phyloP scores from a whole-genome alignment of 1,284 basidiomycete genomes.

The Takashimella tepidaria region DNA sequence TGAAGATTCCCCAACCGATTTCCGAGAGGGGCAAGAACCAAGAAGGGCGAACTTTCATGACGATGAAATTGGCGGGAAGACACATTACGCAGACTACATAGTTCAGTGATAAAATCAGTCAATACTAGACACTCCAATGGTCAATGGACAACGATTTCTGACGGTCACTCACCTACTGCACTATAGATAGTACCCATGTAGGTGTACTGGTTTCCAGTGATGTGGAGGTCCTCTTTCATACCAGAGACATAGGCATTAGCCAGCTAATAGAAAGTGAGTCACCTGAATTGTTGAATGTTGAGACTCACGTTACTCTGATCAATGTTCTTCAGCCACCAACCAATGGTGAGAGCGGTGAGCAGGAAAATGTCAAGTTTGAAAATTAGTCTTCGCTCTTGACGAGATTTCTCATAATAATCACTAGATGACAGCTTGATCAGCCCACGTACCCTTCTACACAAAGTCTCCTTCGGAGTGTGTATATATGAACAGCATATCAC shows the following conservation, averaged over 20 bases:
- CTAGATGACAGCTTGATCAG: too few species aligned
- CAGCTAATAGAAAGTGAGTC: too few species aligned
- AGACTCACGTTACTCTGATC: constrained; percentile 15
- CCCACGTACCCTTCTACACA: too few species aligned
- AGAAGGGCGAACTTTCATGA: constrained; percentile 8
- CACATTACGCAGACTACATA: constrained; percentile 11
- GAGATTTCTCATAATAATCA: constrained; percentile 23
- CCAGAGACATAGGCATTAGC: constrained; percentile 5
- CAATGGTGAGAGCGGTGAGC: constrained; percentile 13
- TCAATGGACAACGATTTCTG: too few species aligned
- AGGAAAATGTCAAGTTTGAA: constrained; percentile 22
- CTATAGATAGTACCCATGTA: constrained; percentile 21
- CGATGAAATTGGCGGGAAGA: constrained; percentile 7
- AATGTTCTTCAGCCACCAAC: constrained; percentile 17
- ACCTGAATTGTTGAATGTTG: too few species aligned
- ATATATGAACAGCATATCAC: background rate
- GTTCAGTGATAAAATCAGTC: too few species aligned
- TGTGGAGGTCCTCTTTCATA: constrained; percentile 27
- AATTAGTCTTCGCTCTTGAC: constrained; percentile 19
- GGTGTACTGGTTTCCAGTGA: constrained; percentile 25
- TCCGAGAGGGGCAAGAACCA: constrained; percentile 3
- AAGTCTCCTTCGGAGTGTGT: too few species aligned
- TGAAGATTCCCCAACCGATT: constrained; percentile 11
- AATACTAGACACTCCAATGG: too few species aligned
- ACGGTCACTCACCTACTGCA: constrained; percentile 3